phyloP scores from a whole-genome alignment of 2,329 filamentous ascomycete genomes.

The Daldinia sp. region DNA sequence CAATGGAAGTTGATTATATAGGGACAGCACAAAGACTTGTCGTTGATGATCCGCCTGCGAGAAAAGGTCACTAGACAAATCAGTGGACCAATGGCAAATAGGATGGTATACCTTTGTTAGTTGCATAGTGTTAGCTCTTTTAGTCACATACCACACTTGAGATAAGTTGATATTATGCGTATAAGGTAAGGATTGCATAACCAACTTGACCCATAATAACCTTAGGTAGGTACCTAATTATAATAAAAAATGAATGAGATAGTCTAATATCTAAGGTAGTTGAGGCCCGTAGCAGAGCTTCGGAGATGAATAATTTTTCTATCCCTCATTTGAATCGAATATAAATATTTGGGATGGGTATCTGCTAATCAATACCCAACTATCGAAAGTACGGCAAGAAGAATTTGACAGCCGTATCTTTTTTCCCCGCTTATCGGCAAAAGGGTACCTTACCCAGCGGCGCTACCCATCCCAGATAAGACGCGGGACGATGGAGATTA shows the following conservation, averaged over 20 bases:
- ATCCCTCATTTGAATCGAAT: too few relatives aligned
- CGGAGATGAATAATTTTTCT: too few relatives aligned
- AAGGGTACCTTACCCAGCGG: slow-evolving; percentile 12
- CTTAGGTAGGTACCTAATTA: too few relatives aligned
- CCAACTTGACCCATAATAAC: too few relatives aligned
- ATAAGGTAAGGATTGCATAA: background rate
- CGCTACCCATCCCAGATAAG: slow-evolving; percentile 2
- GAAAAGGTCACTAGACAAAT: slow-evolving; percentile 28
- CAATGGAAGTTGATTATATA: slow-evolving; percentile 4
- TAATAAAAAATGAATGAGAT: too few relatives aligned
- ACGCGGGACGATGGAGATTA: slow-evolving; percentile 12
- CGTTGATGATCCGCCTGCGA: slow-evolving; percentile 13
- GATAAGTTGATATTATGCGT: background rate
- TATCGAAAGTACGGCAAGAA: background rate
- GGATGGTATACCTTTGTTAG: slow-evolving; percentile 7
- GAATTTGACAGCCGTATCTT: background rate
- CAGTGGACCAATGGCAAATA: background rate
- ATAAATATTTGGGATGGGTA: background rate
- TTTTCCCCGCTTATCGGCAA: slow-evolving; percentile 7
- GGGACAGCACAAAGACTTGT: slow-evolving; percentile 23
- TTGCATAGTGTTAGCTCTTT: slow-evolving; percentile 8
- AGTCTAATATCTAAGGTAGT: too few relatives aligned
- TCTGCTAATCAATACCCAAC: background rate
- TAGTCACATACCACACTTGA: background rate
- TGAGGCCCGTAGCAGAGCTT: too few relatives aligned